These are phyloP conservation scores for Chytriomyces hyalinus DNA, from an alignment of 192 early-diverging fungal genomes.

Conservation along the genomic window DNA sequence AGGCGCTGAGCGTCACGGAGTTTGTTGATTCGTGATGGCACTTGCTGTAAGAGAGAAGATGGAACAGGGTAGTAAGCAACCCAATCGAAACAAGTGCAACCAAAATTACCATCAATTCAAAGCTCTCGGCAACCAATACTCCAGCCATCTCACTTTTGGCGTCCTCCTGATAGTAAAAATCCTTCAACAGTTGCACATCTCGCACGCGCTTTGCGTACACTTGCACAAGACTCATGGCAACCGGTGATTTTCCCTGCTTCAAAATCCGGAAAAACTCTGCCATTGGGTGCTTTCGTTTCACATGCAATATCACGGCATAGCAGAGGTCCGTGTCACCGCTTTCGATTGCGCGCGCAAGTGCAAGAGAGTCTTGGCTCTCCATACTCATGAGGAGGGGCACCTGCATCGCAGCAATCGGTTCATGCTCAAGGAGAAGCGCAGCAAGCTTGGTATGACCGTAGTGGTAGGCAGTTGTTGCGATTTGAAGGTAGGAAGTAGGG, in stretches of 20 bases:
- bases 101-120: slow-evolving; percentile 24
- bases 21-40: slow-evolving; percentile 65
- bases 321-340: slow-evolving; percentile 97
- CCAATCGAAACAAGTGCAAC: slow-evolving; percentile 1
- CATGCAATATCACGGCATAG: slow-evolving; percentile 87
- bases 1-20: slow-evolving; percentile 74
- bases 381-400: slow-evolving; percentile 94
- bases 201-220: slow-evolving; percentile 75
- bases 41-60: slow-evolving; percentile 46
- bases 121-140: slow-evolving; percentile 46
- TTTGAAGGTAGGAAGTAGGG: slow-evolving; percentile 82
- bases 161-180: slow-evolving; percentile 99
- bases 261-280: slow-evolving; percentile 89
- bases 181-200: slow-evolving; percentile 76
- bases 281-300: slow-evolving; percentile 80
- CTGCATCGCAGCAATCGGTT: slow-evolving; percentile 91
- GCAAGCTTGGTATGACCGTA: slow-evolving; percentile 85
- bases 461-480: slow-evolving; percentile 88
- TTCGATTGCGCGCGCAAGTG: slow-evolving; percentile 88
- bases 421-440: slow-evolving; percentile 89
- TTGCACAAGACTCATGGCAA: slow-evolving; percentile 87
- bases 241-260: slow-evolving; percentile 70
- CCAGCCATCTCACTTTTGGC: slow-evolving; percentile 68
- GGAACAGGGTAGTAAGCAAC: not conserved
- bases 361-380: slow-evolving; percentile 81